Base-by-base conservation (phyloP, 352 stramenopile genomes). In the Globisporangium takayamanum region DNA sequence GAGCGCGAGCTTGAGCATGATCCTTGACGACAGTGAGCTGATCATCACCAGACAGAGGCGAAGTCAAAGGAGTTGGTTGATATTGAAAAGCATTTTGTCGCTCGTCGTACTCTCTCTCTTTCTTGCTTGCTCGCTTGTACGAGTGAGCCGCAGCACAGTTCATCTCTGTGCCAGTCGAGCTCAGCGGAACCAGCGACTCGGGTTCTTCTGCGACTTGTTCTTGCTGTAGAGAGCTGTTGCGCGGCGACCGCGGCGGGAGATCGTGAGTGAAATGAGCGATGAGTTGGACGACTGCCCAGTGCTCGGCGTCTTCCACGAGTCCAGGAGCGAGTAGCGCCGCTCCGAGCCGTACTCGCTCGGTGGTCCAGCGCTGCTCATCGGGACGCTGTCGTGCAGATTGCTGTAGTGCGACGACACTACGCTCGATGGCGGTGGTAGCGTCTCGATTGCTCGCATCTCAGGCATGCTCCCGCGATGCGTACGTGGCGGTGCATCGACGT, bases 241-340 rank as follows among this genome's bases (percentile, higher is more conserved):
- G 52, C 82, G 78, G 3, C 82, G 74, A 5, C 80, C 80, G 45
- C 80, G 80, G 30, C 75, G 57, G 0, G 82, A 89, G 46, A 89
- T 90, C 1, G 82, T 92, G 57, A 92, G 69, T 28, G 68, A 78
- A 22, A 78, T 87, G 25, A 92, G 76, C 49, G 81, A 76, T 25
- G 80, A 75, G 60, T 78, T 90, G 33, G 72, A 77, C 30, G 63
- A 69, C 41, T 74, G 70, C 8, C 66, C 67, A 22, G 78, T 87
- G 5, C 63, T 74, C 50, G 82, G 80, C 0, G 68, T 56, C 39
- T 86, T 86, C 82, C 82, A 92, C 11, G 78, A 84, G 50, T 90
- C 82, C 41, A 89, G 63, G 53, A 92, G 50, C 10, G 82, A 92
- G 57, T 84, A 87, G 2, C 82, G 82, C 44, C 82, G 74, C 53